Evolutionary conservation across 768 basidiomycete genomes (phyloP).

Genomic region (Mycena haematopus): DNA sequence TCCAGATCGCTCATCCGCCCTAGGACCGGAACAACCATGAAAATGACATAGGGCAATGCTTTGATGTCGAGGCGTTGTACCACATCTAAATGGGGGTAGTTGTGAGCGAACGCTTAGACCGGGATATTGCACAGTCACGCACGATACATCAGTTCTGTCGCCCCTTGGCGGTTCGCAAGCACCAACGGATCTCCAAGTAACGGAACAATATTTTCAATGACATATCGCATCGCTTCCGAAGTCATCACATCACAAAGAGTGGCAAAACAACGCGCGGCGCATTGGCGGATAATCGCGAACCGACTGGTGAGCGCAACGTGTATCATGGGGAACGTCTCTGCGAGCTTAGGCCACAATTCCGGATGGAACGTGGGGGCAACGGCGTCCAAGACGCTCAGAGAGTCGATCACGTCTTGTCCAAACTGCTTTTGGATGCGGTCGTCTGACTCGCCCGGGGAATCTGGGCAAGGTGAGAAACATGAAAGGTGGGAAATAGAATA

Average conservation of each 20-base stretch:
- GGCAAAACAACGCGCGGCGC: constrained; percentile 86
- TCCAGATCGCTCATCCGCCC: constrained; percentile 97
- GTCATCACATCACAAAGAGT: constrained; percentile 89
- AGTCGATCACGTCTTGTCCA: constrained; percentile 93
- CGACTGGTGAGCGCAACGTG: constrained; percentile 80
- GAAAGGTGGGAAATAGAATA: neutral
- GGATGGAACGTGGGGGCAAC: constrained; percentile 78
- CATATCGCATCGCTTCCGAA: constrained; percentile 83
- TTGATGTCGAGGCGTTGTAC: constrained; percentile 92
- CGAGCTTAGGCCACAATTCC: constrained; percentile 71
- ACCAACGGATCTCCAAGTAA: constrained; percentile 79
- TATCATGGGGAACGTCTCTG: constrained; percentile 78
- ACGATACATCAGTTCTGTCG: constrained; percentile 92
- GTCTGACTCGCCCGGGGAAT: constrained; percentile 65
- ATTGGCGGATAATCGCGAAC: constrained; percentile 90
- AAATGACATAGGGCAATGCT: constrained; percentile 94
- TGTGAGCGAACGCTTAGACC: constrained; percentile 7
- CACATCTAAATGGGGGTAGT: constrained; percentile 65
- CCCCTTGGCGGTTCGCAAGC: constrained; percentile 83
- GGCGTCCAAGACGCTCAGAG: constrained; percentile 87
- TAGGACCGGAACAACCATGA: constrained; percentile 93
- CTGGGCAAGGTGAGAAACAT: constrained; percentile 40
- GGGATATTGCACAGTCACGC: constrained; percentile 41
- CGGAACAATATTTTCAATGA: constrained; percentile 87
- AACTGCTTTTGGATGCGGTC: constrained; percentile 69